Conservation (phyloP, 192 early-diverging fungal genomes). For the Dissophora ornata region DNA sequence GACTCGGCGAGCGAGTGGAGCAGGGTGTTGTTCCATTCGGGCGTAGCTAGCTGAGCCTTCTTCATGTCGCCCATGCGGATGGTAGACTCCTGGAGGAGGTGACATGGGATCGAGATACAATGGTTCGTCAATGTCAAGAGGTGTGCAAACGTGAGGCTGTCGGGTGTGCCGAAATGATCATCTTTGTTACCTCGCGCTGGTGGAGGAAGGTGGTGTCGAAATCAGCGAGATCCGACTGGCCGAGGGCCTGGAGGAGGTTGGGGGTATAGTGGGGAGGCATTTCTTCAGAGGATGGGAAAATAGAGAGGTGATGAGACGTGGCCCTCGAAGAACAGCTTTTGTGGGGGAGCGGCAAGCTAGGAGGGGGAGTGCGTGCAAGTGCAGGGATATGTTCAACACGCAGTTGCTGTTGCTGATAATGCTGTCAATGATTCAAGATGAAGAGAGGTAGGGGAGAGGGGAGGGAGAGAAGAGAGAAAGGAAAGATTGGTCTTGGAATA, state of each 20-base stretch:
- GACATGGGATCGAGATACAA: neutral
- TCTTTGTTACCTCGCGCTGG: constrained; percentile 23
- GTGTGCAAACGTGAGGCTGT: neutral
- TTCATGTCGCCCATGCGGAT: constrained; percentile 22
- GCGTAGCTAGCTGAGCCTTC: constrained; percentile 32
- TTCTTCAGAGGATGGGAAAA: neutral
- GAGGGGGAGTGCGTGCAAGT: neutral
- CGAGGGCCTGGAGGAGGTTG: constrained; percentile 22
- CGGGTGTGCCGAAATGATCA: too few species aligned
- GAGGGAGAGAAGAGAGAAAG: neutral
- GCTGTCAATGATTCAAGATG: neutral
- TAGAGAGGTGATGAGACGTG: neutral
- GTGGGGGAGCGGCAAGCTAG: constrained; percentile 1
- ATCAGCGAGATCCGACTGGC: constrained; percentile 20
- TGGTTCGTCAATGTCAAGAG: too few species aligned
- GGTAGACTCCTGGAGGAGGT: constrained; percentile 16
- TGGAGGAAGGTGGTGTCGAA: constrained; percentile 42
- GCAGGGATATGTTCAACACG: neutral
- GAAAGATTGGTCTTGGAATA: neutral
- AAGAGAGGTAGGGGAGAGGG: neutral
- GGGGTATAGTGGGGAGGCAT: constrained; percentile 44
- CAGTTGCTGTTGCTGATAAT: too few species aligned
- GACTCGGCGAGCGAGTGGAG: constrained; percentile 23
- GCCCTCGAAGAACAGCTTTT: too few species aligned
- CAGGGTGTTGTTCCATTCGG: constrained; percentile 30